phyloP scores from a whole-genome alignment of 305 asterid species.

The Fraxinus dipetala region DNA sequence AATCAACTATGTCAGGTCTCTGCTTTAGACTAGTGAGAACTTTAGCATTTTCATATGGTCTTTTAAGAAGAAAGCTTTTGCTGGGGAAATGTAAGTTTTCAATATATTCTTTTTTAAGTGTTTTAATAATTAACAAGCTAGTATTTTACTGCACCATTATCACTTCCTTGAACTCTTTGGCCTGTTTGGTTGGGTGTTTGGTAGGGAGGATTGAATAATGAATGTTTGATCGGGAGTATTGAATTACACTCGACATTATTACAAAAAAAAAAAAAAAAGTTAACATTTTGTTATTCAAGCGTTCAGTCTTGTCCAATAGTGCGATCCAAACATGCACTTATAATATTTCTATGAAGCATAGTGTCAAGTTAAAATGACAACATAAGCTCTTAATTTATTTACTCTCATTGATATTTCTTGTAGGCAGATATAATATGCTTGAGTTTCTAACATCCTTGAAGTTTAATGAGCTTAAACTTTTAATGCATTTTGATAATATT shows the following conservation, averaged over 20 bases:
- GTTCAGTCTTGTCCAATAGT: background rate
- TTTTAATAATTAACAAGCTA: background rate
- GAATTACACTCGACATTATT: background rate
- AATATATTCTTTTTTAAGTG: background rate
- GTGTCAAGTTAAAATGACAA: background rate
- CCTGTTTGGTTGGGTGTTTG: background rate
- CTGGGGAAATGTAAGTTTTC: background rate
- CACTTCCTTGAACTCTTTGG: background rate
- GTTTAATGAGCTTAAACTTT: background rate
- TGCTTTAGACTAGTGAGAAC: background rate
- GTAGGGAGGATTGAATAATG: background rate
- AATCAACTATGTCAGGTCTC: background rate
- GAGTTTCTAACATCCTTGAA: background rate
- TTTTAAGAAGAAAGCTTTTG: background rate
- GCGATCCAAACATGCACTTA: background rate
- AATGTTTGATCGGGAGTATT: background rate
- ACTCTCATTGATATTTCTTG: background rate
- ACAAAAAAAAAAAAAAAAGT: background rate
- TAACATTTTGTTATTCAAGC: background rate
- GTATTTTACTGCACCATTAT: background rate
- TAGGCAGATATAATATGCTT: background rate
- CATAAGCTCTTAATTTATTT: background rate
- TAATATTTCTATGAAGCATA: background rate
- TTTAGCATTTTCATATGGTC: background rate
- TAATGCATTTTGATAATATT: slow-evolving; percentile 14